These are phyloP conservation scores for Luzula sylvatica DNA, from an alignment of 176 grass and related monocot genomes.

Conservation along the genomic window DNA sequence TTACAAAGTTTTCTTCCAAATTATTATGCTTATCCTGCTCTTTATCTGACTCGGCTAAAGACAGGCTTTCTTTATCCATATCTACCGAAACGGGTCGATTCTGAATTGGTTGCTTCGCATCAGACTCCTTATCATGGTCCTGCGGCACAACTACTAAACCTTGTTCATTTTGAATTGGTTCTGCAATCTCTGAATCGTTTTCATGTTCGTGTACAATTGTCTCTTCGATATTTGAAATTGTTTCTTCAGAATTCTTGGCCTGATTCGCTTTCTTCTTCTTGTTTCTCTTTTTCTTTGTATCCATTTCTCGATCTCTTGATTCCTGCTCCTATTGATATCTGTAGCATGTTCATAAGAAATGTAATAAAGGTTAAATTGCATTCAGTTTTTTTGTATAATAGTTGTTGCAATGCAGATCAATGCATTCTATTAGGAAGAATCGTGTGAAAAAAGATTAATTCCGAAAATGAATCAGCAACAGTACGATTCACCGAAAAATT, in stretches of 20 bases:
- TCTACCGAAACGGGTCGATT: slow-evolving; percentile 27
- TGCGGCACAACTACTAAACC: background rate
- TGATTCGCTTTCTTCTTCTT: slow-evolving; percentile 78
- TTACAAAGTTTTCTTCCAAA: slow-evolving; percentile 63
- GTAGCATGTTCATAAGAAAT: background rate
- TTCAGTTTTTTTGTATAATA: background rate
- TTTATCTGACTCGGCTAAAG: slow-evolving; percentile 40
- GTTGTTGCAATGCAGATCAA: background rate
- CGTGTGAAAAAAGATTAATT: background rate
- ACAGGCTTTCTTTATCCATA: slow-evolving; percentile 37
- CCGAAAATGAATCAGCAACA: background rate
- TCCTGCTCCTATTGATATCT: background rate
- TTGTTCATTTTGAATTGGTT: background rate
- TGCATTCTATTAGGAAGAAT: background rate
- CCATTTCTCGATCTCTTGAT: slow-evolving; percentile 31
- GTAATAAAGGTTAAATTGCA: background rate
- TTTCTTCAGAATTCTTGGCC: slow-evolving; percentile 43
- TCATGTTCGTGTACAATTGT: slow-evolving; percentile 14
- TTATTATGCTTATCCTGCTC: slow-evolving; percentile 38
- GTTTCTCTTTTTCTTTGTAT: slow-evolving; percentile 87
- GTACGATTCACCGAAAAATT: background rate
- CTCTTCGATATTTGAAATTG: slow-evolving; percentile 31
- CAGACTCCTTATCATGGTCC: slow-evolving; percentile 18
- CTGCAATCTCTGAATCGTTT: slow-evolving; percentile 5
- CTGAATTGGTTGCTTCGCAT: background rate